Percentiles rank a stretch among this genome's conserved stretches.
Evolutionary conservation across 768 basidiomycete genomes (phyloP).

Genomic region (Leccinum disarticulatum): DNA sequence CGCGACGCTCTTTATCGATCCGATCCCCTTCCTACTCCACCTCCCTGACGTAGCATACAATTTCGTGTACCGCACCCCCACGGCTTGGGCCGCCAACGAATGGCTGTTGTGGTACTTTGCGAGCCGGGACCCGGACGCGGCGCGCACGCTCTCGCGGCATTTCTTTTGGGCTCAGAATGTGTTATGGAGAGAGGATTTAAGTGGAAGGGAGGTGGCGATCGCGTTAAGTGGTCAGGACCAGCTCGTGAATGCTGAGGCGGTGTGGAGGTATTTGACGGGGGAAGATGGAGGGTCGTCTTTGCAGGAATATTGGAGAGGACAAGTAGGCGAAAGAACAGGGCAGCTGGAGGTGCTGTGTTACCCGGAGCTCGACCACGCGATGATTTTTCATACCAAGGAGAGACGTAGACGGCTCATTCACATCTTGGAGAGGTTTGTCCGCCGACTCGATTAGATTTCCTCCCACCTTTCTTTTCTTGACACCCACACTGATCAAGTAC

Average conservation of each 20-base stretch:
- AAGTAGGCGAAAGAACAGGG: slow-evolving; percentile 5
- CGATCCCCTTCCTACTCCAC: slow-evolving; percentile 64
- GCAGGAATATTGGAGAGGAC: slow-evolving; percentile 26
- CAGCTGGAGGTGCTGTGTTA: slow-evolving; percentile 41
- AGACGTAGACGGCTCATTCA: slow-evolving; percentile 31
- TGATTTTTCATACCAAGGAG: slow-evolving; percentile 36
- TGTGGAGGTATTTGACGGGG: slow-evolving; percentile 41
- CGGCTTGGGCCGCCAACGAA: slow-evolving; percentile 44
- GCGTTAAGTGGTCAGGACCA: slow-evolving; percentile 42
- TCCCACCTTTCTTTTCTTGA: background rate
- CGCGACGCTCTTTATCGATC: slow-evolving; percentile 56
- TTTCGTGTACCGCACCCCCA: slow-evolving; percentile 61
- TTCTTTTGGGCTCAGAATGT: slow-evolving; percentile 69
- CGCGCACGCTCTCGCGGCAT: slow-evolving; percentile 54
- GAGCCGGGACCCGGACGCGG: slow-evolving; percentile 60
- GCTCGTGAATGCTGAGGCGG: slow-evolving; percentile 40
- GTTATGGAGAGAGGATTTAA: slow-evolving; percentile 59
- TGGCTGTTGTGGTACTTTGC: slow-evolving; percentile 73
- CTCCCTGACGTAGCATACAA: slow-evolving; percentile 62
- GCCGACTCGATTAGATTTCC: background rate
- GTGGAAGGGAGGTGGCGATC: slow-evolving; percentile 32
- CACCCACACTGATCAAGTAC: background rate
- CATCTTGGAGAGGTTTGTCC: slow-evolving; percentile 34
- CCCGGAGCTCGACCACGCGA: slow-evolving; percentile 41
- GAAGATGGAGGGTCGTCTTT: slow-evolving; percentile 14